Conservation (phyloP, 2,329 filamentous ascomycete genomes). For the Aspergillus tanneri region DNA sequence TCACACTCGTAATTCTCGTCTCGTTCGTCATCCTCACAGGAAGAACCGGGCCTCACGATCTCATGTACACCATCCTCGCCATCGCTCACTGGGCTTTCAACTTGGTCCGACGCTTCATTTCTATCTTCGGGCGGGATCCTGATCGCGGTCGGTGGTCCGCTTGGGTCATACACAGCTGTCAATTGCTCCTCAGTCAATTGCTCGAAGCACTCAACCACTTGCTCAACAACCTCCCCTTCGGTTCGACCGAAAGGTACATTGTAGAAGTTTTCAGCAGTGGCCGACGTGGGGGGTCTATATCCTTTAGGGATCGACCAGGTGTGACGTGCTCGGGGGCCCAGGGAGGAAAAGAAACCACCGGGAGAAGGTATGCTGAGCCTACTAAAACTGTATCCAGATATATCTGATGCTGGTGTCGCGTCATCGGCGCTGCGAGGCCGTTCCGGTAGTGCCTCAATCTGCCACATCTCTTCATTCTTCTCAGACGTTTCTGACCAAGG, state of each 20-base stretch:
- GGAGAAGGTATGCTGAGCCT: slow-evolving; percentile 87
- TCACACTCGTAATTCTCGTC: slow-evolving; percentile 73
- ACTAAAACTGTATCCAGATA: slow-evolving; percentile 70
- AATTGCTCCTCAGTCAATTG: slow-evolving; percentile 37
- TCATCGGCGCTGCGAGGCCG: slow-evolving; percentile 45
- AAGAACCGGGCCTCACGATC: slow-evolving; percentile 63
- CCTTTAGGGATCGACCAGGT: slow-evolving; percentile 72
- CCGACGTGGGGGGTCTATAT: slow-evolving; percentile 71
- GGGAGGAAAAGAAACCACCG: slow-evolving; percentile 83
- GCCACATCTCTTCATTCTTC: slow-evolving; percentile 62
- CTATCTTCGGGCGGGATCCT: slow-evolving; percentile 48
- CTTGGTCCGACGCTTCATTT: slow-evolving; percentile 23
- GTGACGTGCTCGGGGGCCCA: slow-evolving; percentile 71
- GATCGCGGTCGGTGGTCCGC: slow-evolving; percentile 42
- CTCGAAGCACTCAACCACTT: slow-evolving; percentile 61
- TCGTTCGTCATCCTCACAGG: slow-evolving; percentile 57
- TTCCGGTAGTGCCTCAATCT: slow-evolving; percentile 57
- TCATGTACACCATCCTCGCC: slow-evolving; percentile 43
- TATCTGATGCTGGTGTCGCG: slow-evolving; percentile 53
- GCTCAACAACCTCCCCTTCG: slow-evolving; percentile 59
- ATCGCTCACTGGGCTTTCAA: slow-evolving; percentile 30
- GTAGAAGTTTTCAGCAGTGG: slow-evolving; percentile 91
- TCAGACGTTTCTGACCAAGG: slow-evolving; percentile 42
- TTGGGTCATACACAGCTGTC: slow-evolving; percentile 35
- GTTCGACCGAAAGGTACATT: slow-evolving; percentile 70